Conservation (phyloP, 176 grass and related monocot species). For the Oryza officinalis region DNA sequence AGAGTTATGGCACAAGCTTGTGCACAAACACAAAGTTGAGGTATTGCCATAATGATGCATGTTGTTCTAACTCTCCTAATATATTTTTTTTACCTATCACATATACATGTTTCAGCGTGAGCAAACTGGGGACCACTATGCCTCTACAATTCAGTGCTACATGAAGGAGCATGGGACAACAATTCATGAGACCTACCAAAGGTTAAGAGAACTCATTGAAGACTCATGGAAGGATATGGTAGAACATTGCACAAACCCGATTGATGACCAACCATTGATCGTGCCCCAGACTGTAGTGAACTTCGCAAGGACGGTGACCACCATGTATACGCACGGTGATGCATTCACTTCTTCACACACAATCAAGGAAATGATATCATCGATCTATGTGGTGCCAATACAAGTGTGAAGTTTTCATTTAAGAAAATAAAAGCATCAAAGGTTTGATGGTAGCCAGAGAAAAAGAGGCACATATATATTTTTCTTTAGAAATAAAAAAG, state of each 20-base stretch:
- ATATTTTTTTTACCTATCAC: not conserved
- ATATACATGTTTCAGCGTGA: constrained; percentile 31
- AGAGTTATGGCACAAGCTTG: too few relatives aligned
- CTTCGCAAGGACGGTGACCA: constrained; percentile 32
- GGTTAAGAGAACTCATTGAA: constrained; percentile 36
- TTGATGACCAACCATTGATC: not conserved
- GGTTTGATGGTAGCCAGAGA: not conserved
- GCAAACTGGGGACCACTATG: constrained; percentile 25
- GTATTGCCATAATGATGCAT: not conserved
- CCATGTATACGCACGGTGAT: constrained; percentile 33
- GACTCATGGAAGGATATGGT: constrained; percentile 51
- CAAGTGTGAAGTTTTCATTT: not conserved
- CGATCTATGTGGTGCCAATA: constrained; percentile 32
- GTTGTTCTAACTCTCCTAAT: not conserved
- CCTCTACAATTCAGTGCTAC: constrained; percentile 45
- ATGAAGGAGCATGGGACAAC: constrained; percentile 42
- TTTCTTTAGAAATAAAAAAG: not conserved
- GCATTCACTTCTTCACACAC: constrained; percentile 28
- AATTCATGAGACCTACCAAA: constrained; percentile 20
- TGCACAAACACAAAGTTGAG: not conserved
- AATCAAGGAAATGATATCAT: constrained; percentile 30
- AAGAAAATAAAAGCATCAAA: not conserved
- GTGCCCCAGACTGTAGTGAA: constrained; percentile 25
- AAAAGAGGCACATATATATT: not conserved
- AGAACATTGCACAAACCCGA: not conserved